A percentile compares a stretch with the other conserved stretches of the same genome.
Conservation (phyloP, 805 yeast species). For the Cyberlindnera misumaiensis region DNA sequence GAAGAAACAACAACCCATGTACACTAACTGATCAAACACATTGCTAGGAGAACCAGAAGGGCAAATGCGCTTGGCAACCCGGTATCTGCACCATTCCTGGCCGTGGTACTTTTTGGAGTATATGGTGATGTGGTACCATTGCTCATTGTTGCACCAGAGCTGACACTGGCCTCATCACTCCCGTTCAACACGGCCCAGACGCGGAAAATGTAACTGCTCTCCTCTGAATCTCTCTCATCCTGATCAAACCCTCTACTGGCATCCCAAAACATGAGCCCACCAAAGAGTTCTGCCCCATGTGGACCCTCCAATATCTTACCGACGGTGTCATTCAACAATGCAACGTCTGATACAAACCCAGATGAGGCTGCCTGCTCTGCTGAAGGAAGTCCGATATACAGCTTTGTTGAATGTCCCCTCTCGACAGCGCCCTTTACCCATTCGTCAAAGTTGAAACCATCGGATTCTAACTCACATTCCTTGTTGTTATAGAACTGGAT, state of each 20-base stretch:
- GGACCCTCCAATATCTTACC: slow-evolving; percentile 8
- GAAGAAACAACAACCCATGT: too few relatives aligned
- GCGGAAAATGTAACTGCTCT: slow-evolving; percentile 17
- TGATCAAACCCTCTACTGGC: slow-evolving; percentile 64
- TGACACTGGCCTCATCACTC: background rate
- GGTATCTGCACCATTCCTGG: background rate
- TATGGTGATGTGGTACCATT: background rate
- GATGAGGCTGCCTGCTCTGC: slow-evolving; percentile 42
- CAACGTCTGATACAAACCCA: slow-evolving; percentile 46
- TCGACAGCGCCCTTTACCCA: slow-evolving; percentile 32
- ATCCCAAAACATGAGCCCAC: slow-evolving; percentile 91
- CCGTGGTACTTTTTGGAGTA: background rate
- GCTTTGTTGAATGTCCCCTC: slow-evolving; percentile 36
- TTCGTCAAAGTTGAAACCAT: slow-evolving; percentile 42
- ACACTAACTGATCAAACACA: too few relatives aligned
- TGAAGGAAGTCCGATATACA: slow-evolving; percentile 63
- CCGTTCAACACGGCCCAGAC: slow-evolving; percentile 15
- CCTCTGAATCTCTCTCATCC: slow-evolving; percentile 26
- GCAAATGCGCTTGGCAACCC: background rate
- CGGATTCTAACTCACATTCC: slow-evolving; percentile 35
- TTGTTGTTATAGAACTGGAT: slow-evolving; percentile 72
- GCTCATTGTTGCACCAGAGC: slow-evolving; percentile 11
- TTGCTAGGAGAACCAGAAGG: background rate
- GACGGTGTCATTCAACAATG: slow-evolving; percentile 25
- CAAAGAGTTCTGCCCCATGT: slow-evolving; percentile 38